Base-by-base conservation (phyloP, 1,139 yeast genomes). In the Yamadazyma sp. region DNA sequence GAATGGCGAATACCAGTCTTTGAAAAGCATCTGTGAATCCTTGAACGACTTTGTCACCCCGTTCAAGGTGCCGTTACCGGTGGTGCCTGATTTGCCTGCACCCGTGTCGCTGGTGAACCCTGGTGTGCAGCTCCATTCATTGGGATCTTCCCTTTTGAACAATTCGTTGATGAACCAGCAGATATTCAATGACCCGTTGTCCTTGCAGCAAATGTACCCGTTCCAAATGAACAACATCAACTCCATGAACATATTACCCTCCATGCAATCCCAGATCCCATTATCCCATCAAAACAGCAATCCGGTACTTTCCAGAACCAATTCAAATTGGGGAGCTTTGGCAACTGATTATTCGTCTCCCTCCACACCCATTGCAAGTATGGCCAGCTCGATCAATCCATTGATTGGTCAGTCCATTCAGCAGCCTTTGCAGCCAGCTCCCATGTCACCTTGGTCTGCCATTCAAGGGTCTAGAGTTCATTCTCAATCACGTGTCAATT, bases 21-120 rank as follows among this genome's bases (percentile, higher is more conserved):
- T 80, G 47, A 64, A 63, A 29, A 73, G 70, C 8, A 67, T 78
- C 35, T 68, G 79, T 43, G 66, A 62, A 26, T 50, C 57, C 6
- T 62, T 81, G 12, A 75, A 72, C 40, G 79, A 80, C 45, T 69
- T 61, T 39, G 52, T 59, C n/a, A 73, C 70, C 29, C 94, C 95
- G 1, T 85, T 86, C 56, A 58, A 73, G 37, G 69, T 74, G 10
- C 80, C 89, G 1, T 67, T 82, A 41, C 62, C 65, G 21, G 56
- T 48, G 17, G 14, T 29, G 11, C 14, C 22, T 3, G 23, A 29
- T 16, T 8, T 12, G 9, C 22, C 14, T 14, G 10, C 20, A 17
- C 30, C 14, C 30, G 3, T 10, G 21, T 5, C 21, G 5, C 21
- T 8, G 21, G 27, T 11, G 6, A 15, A 18, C 18, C 10, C 11